phyloP scores from a whole-genome alignment of 352 stramenopile genomes.

The Aphanomyces cochlioides region DNA sequence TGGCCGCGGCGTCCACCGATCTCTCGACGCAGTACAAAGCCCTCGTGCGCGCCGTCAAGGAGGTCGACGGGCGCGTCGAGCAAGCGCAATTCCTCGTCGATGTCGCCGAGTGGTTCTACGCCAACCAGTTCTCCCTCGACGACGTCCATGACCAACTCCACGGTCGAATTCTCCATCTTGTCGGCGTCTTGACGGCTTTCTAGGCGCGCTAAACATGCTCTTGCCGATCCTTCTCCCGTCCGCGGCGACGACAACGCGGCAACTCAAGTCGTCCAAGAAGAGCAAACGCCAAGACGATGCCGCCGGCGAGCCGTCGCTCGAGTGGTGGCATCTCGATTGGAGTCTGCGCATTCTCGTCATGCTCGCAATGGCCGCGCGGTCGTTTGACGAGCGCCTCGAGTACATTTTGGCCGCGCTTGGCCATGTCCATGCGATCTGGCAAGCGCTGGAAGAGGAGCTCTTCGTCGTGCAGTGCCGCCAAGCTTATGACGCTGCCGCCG shows the following conservation, averaged over 20 bases:
- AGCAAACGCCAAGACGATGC: slow-evolving; percentile 23
- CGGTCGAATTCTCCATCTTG: slow-evolving; percentile 4
- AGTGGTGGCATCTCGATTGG: slow-evolving; percentile 27
- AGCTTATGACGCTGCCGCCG: slow-evolving; percentile 33
- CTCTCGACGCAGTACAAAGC: slow-evolving; percentile 55
- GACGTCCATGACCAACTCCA: slow-evolving; percentile 58
- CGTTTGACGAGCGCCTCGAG: slow-evolving; percentile 37
- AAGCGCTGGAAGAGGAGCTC: slow-evolving; percentile 41
- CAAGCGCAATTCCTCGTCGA: slow-evolving; percentile 31
- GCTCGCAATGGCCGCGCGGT: slow-evolving; percentile 14
- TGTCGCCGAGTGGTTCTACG: slow-evolving; percentile 70
- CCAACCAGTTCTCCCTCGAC: slow-evolving; percentile 54
- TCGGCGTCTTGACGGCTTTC: not conserved
- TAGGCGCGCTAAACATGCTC: slow-evolving; percentile 44
- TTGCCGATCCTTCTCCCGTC: not conserved
- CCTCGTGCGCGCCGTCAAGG: slow-evolving; percentile 50
- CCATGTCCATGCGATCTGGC: slow-evolving; percentile 51
- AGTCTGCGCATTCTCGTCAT: slow-evolving; percentile 19
- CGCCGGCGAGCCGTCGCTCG: not conserved
- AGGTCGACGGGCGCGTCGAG: slow-evolving; percentile 56
- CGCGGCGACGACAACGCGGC: not conserved
- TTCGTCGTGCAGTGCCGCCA: slow-evolving; percentile 48
- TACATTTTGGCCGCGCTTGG: slow-evolving; percentile 39
- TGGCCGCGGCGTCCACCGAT: slow-evolving; percentile 61
- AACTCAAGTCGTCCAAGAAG: slow-evolving; percentile 5